Evolutionary conservation across 805 yeast species (phyloP).

Genomic region (Yamadazyma philogaea): DNA sequence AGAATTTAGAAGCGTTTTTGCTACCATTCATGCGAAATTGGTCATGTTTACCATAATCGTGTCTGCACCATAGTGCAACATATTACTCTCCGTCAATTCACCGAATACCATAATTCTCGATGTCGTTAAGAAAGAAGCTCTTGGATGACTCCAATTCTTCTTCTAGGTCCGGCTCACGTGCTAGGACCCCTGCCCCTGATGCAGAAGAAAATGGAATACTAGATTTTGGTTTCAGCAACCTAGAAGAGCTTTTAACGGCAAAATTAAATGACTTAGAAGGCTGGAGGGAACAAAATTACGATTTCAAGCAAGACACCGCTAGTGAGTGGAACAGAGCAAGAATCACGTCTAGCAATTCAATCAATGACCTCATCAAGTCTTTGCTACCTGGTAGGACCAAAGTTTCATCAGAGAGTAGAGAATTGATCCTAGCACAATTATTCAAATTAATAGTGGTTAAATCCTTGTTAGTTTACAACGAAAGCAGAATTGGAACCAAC

Average conservation of each 20-base stretch:
- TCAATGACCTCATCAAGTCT: conserved; percentile 45
- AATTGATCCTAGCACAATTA: conserved; percentile 48
- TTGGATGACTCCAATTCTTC: conserved; percentile 24
- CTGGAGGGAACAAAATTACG: conserved; percentile 14
- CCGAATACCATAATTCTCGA: neutral
- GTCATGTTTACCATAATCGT: neutral
- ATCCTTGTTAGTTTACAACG: conserved; percentile 35
- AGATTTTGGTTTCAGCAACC: conserved; percentile 31
- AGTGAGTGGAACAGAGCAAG: conserved; percentile 30
- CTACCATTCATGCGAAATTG: neutral
- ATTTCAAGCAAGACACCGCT: conserved; percentile 27
- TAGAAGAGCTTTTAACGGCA: conserved; percentile 33
- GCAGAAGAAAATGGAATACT: conserved; percentile 35
- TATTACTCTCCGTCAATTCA: too few species aligned
- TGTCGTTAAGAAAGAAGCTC: conserved; percentile 5
- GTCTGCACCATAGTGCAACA: neutral
- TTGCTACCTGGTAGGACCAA: conserved; percentile 40
- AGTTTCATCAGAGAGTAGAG: conserved; percentile 47
- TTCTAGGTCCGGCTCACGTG: conserved; percentile 31
- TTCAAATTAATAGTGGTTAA: conserved; percentile 45
- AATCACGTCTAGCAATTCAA: conserved; percentile 37
- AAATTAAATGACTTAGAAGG: conserved; percentile 31
- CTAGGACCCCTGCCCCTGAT: conserved; percentile 35
- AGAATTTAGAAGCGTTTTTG: too few species aligned
- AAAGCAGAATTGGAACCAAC: conserved; percentile 34